phyloP scores from a whole-genome alignment of 108 stramenopile genomes.

The Parietichytrium sp. region DNA sequence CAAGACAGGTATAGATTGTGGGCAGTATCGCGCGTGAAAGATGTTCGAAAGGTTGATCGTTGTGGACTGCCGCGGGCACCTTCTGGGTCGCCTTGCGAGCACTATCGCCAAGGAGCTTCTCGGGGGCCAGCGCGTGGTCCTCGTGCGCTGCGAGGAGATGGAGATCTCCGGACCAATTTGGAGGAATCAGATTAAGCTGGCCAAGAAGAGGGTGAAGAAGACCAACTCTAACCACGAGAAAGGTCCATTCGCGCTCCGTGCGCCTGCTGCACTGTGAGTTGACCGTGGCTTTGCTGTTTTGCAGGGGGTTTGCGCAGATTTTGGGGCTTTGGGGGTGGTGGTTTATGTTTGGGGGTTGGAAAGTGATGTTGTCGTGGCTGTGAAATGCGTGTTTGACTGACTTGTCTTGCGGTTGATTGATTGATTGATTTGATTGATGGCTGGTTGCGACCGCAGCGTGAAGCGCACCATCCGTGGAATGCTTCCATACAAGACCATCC shows the following conservation, averaged over 20 bases:
- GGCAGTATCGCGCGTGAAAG: not conserved
- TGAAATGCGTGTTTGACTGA: no score
- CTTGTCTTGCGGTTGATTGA: no score
- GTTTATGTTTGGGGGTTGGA: no score
- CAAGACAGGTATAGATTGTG: no score
- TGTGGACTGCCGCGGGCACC: slow-evolving; percentile 98
- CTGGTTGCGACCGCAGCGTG: no score
- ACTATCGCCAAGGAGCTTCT: slow-evolving; percentile 98
- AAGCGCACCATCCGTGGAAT: slow-evolving; percentile 99
- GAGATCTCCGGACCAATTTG: slow-evolving; percentile 76
- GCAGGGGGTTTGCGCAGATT: no score
- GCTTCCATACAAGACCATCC: slow-evolving; percentile 93
- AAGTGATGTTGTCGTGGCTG: no score
- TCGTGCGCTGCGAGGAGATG: slow-evolving; percentile 96
- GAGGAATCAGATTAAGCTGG: slow-evolving; percentile 75
- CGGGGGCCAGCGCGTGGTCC: slow-evolving; percentile 91
- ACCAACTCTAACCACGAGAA: slow-evolving; percentile 98
- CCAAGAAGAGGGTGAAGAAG: slow-evolving; percentile 91
- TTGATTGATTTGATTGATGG: no score
- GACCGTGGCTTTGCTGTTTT: no score
- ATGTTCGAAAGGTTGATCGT: slow-evolving; percentile 54
- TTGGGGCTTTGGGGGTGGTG: no score
- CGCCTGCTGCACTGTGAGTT: slow-evolving; percentile 90
- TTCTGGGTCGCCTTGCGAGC: slow-evolving; percentile 94
- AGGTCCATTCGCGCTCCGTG: slow-evolving; percentile 93